Base-by-base conservation (phyloP, 768 basidiomycete genomes). In the Scleroderma citrinum region DNA sequence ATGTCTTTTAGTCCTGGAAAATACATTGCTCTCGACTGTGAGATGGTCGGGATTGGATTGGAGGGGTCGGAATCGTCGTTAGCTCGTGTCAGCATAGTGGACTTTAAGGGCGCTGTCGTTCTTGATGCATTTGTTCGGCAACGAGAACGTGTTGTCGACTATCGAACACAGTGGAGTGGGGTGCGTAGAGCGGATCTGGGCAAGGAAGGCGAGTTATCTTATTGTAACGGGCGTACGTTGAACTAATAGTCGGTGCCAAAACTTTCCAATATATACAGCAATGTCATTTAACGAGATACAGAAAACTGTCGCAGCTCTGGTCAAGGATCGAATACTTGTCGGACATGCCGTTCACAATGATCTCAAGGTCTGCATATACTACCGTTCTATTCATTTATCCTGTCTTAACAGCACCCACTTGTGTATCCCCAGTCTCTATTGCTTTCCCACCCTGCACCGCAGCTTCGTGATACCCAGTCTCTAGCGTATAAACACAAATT, bases 31-130 rank as follows among this genome's bases (percentile, higher is more conserved):
- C 71, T 99, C 24, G 95, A 99, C 67, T 98, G 95, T 59, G 95
- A 98, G 68, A 96, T 98, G 92, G 94, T 98, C 11, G 93, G 93
- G 5, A 78, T 95, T n/a, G 92, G 92, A 1, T 75, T 81, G n/a
- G 76, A 83, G 21, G 91, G 90, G 19, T 67, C 67, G 3, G 91
- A 95, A 62, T 92, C 88, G 0, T 84, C 86, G 0, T 76, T 96
- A 13, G 94, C 92, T 2, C 83, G 94, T 29, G 88, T 95, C 54
- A 89, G 87, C 44, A 62, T 96, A 35, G 92, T 97, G 49, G 95
- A 97, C 66, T 95, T 82, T 62, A 72, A 89, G 51, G 95, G 95
- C 0, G 81, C 76, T 1, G 73, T 88, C 23, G 71, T 85, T 36
- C 63, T 96, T 54, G 94, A 97, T 59, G 85, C 77, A 44, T 93